Base-by-base conservation (phyloP, 257 asterid genomes). In the Plantago major region DNA sequence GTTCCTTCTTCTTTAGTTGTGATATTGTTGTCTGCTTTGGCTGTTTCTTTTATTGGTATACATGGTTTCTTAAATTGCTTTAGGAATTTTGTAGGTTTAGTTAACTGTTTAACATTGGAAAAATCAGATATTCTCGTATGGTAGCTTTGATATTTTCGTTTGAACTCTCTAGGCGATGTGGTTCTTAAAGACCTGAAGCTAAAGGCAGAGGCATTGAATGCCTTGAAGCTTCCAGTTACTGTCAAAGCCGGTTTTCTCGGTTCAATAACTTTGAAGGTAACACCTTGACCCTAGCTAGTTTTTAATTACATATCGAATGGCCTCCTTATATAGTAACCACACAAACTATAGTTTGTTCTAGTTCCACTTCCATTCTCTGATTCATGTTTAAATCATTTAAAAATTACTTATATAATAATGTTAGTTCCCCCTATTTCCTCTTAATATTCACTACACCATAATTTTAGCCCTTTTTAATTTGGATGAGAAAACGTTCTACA, bases 231-330 rank as follows among this genome's bases (percentile, higher is more conserved):
- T 74, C 99, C 97, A 50, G 88, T 92, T 63, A 84, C 84, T 28
- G 97, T 92, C 70, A 89, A 83, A 81, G 97, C 97, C 76, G 99
- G 99, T 70, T 92, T 92, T 67, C 82, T 89, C 63, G 99, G 96
- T 57, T 82, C 94, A 49, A 87, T 92, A 70, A 92, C 99, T 58
- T 84, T 92, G 79, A 86, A 92, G 99, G 99, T 92, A 76, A 58
- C 59, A 46, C 47, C 59, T 4, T 60, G 54, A 10, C 15, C 46
- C 37, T 63, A 63, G 55, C 52, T 74, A 43, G 28, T 67, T 22
- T 45, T 8, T 60, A 60, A 15, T 60, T 62, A 42, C 55, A 56
- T 30, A 38, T 44, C 40, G 26, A 54, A 18, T 19, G 13, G 18
- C 59, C 12, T 16, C 44, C n/a, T 55, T 58, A 64, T 11, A 55